Conservation (phyloP, 2,329 filamentous ascomycete genomes). For the Ceratocystis albifundus region DNA sequence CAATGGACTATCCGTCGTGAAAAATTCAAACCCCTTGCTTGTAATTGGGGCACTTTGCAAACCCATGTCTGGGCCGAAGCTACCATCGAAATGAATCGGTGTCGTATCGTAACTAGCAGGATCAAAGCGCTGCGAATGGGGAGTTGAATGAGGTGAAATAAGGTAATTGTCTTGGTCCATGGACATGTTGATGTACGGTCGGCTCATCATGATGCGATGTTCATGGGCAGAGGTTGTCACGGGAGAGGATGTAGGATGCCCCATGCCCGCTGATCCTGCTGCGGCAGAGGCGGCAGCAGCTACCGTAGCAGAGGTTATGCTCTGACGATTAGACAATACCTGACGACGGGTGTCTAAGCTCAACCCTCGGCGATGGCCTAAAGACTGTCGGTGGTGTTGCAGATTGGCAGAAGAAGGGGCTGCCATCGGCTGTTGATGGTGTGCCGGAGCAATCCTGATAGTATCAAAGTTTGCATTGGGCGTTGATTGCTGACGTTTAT, state of each 20-base stretch:
- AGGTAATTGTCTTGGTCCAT: slow-evolving; percentile 40
- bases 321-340: slow-evolving; percentile 24
- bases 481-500: slow-evolving; percentile 81
- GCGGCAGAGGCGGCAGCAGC: slow-evolving; percentile 30
- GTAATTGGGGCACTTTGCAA: slow-evolving; percentile 25
- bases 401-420: slow-evolving; percentile 15
- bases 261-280: slow-evolving; percentile 25
- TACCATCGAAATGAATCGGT: slow-evolving; percentile 38
- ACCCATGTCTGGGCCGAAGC: slow-evolving; percentile 30
- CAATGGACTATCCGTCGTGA: slow-evolving; percentile 35
- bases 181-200: slow-evolving; percentile 27
- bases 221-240: slow-evolving; percentile 24
- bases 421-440: slow-evolving; percentile 31
- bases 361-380: slow-evolving; percentile 66
- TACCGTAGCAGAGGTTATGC: slow-evolving; percentile 18
- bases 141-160: slow-evolving; percentile 45
- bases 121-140: slow-evolving; percentile 44
- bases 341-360: slow-evolving; percentile 65
- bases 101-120: slow-evolving; percentile 36
- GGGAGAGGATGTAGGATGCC: slow-evolving; percentile 33
- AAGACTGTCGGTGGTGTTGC: slow-evolving; percentile 17
- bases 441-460: slow-evolving; percentile 47
- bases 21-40: slow-evolving; percentile 41
- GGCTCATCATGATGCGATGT: slow-evolving; percentile 26
- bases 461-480: slow-evolving; percentile 60